These are phyloP conservation scores for Lepidium sativum DNA, from an alignment of 345 rosid genomes.

Conservation along the genomic window DNA sequence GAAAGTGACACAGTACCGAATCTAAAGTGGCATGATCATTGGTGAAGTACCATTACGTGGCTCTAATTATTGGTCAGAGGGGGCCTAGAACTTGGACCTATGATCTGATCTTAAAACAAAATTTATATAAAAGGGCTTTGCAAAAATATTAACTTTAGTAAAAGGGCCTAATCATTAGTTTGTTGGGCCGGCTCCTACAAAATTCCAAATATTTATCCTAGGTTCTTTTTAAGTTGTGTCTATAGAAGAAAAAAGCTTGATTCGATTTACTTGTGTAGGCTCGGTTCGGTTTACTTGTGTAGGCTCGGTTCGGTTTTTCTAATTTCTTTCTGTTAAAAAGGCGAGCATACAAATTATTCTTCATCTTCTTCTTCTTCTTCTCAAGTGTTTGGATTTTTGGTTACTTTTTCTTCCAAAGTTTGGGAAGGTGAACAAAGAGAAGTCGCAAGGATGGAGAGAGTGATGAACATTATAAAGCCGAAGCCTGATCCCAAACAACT, in stretches of 20 bases:
- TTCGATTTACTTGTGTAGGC: too few species aligned
- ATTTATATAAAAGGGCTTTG: not conserved
- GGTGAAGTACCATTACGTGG: not conserved
- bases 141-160: not conserved
- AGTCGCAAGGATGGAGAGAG: conserved; percentile 50
- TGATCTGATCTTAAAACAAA: not conserved
- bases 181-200: not conserved
- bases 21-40: not conserved
- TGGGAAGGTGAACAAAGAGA: not conserved
- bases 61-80: not conserved
- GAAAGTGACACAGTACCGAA: not conserved
- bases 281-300: too few species aligned
- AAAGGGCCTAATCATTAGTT: not conserved
- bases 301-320: too few species aligned
- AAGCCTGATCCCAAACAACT: conserved; percentile 72
- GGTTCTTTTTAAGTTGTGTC: too few species aligned
- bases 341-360: too few species aligned
- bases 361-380: too few species aligned
- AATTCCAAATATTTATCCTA: not conserved
- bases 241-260: too few species aligned
- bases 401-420: not conserved
- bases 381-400: too few species aligned
- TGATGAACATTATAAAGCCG: conserved; percentile 81
- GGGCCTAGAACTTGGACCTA: not conserved
- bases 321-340: too few species aligned